phyloP scores from a whole-genome alignment of 352 stramenopile species.

The Globisporangium acanthophoron region DNA sequence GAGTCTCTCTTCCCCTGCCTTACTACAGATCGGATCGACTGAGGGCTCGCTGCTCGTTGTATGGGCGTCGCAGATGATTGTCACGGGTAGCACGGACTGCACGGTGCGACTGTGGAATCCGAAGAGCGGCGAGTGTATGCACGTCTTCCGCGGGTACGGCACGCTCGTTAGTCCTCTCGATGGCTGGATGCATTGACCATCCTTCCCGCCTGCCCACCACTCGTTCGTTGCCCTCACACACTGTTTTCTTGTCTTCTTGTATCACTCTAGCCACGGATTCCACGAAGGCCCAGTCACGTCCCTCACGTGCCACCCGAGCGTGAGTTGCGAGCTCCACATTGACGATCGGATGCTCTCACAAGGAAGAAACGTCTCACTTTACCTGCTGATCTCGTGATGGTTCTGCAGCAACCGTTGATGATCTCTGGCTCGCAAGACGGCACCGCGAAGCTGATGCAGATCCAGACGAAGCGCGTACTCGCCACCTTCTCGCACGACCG shows the following conservation, averaged over 20 bases:
- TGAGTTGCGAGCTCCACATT: slow-evolving; percentile 20
- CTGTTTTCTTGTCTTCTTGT: slow-evolving; percentile 8
- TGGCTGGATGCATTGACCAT: background rate
- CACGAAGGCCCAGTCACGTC: slow-evolving; percentile 90
- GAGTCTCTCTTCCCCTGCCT: background rate
- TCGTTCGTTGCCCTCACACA: background rate
- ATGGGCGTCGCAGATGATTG: slow-evolving; percentile 63
- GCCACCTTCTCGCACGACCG: slow-evolving; percentile 77
- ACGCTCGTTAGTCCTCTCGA: background rate
- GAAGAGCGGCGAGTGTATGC: slow-evolving; percentile 91
- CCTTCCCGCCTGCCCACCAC: too few relatives aligned
- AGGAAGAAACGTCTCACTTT: background rate
- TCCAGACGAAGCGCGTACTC: slow-evolving; percentile 93
- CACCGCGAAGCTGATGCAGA: slow-evolving; percentile 89
- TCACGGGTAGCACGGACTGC: slow-evolving; percentile 91
- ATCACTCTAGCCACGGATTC: slow-evolving; percentile 56
- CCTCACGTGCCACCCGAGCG: slow-evolving; percentile 82
- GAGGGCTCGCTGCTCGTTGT: slow-evolving; percentile 1
- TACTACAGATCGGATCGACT: background rate
- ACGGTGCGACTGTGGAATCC: slow-evolving; percentile 95
- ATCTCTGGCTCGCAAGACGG: slow-evolving; percentile 94
- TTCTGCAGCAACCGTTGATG: slow-evolving; percentile 83
- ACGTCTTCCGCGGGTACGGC: slow-evolving; percentile 82
- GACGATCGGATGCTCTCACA: background rate
- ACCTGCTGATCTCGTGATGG: background rate